A percentile compares a stretch with the other conserved stretches of the same genome.
phyloP scores from a whole-genome alignment of 345 rosid genomes.

The Eucalyptus rudis region DNA sequence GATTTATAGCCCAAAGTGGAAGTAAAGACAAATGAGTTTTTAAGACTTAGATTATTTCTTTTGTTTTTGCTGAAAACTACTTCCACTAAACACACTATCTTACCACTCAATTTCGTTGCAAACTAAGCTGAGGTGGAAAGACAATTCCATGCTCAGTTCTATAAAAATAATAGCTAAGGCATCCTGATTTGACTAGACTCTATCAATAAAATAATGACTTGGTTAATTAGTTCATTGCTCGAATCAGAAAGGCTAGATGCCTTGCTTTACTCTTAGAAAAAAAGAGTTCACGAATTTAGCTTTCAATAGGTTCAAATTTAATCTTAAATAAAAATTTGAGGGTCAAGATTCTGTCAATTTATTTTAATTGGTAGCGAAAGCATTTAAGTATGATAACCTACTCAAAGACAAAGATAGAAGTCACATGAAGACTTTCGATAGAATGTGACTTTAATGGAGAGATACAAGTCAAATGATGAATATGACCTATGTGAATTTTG shows the following conservation, averaged over 20 bases:
- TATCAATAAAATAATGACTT: too few relatives aligned
- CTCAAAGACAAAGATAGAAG: neutral
- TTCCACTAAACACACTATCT: neutral
- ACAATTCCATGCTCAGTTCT: neutral
- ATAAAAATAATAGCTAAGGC: neutral
- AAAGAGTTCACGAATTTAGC: neutral
- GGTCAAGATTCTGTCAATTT: neutral
- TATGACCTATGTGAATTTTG: neutral
- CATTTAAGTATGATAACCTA: neutral
- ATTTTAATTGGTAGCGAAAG: neutral
- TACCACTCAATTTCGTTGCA: neutral
- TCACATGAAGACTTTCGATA: neutral
- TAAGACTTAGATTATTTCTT: neutral
- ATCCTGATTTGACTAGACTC: neutral
- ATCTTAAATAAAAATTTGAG: neutral
- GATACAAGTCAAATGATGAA: neutral
- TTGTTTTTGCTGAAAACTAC: neutral
- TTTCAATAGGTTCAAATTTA: neutral
- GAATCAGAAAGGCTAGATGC: neutral
- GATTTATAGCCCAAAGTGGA: neutral
- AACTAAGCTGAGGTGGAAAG: neutral
- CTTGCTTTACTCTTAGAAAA: neutral
- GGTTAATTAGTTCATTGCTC: neutral
- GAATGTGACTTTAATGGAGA: neutral
- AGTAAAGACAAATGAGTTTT: neutral